Base-by-base conservation (phyloP, 345 rosid genomes). In the Streptanthus diversifolius region DNA sequence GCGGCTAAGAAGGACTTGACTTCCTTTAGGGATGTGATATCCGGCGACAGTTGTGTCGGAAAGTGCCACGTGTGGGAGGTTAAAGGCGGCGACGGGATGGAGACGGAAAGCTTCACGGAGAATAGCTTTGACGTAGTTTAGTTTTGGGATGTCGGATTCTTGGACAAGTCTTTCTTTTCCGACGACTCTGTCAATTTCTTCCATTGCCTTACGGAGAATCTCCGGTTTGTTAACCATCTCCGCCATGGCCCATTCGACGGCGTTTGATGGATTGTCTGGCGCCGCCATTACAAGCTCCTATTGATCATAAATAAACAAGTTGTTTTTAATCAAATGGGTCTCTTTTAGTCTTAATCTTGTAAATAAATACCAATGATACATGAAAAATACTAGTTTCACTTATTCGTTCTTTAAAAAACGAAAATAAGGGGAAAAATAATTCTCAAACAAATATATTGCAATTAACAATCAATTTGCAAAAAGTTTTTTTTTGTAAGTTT, bases 181-280 rank as follows among this genome's bases (percentile, higher is more conserved):
- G 51, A 79, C 82, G 3, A 73, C 82, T 65, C 68, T 74, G 36
- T 79, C 82, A 10, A 79, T 22, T 39, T 79, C 82, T 70, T 79
- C 82, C 54, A 74, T 56, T 29, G 82, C 82, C 40, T 69, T 79
- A 24, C 29, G 75, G 61, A 68, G 72, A 6, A 79, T 74, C 44
- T 79, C 79, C 11, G 82, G 79, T 48, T 64, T 70, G 70, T 74
- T 79, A 2, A 79, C 57, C 82, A 79, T 74, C 56, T 79, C 82
- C 1, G 79, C 82, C 72, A 79, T 68, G 45, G 78, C 71, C 82
- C 82, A 79, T 45, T 79, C 82, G 1, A 79, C 73, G 10, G 79
- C 82, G 72, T 79, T 79, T 56, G 82, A 79, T 47, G 82, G 82
- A 33, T 79, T 79, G 62, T 79, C 82, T 39, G 78, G 79, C 24